Percentiles rank a stretch among this genome's conserved stretches.
Conservation (phyloP, 306 rosid genomes). For the Nissolia schottii region DNA sequence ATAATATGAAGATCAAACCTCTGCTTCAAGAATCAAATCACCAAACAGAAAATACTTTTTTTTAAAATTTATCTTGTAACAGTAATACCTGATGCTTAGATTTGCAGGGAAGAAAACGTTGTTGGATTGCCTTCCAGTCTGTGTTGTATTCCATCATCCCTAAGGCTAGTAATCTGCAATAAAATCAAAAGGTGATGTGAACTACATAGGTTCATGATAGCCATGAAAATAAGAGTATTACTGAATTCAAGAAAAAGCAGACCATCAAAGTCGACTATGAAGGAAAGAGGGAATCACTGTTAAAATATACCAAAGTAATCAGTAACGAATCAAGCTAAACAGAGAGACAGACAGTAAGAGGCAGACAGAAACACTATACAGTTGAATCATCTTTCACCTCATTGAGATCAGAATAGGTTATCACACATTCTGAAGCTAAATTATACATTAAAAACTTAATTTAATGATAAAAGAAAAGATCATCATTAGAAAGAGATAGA, state of each 20-base stretch:
- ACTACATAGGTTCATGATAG: slow-evolving; percentile 2
- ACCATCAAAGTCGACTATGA: slow-evolving; percentile 9
- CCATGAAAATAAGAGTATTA: not conserved
- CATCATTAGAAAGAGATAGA: not conserved
- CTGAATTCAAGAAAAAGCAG: not conserved
- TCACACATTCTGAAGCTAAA: not conserved
- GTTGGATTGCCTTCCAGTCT: slow-evolving; percentile 94
- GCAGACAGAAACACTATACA: not conserved
- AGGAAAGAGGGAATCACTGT: not conserved
- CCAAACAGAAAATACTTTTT: not conserved
- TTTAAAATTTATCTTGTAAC: not conserved
- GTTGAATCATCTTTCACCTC: not conserved
- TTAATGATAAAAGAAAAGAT: not conserved
- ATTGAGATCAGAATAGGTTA: not conserved
- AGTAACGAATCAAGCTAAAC: not conserved
- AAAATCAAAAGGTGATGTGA: slow-evolving; percentile 18
- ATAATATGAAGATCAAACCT: not conserved
- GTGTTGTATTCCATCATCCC: slow-evolving; percentile 91
- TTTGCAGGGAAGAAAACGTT: slow-evolving; percentile 92
- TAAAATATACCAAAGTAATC: not conserved
- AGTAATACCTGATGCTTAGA: slow-evolving; percentile 75
- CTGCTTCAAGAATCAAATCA: not conserved
- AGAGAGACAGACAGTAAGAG: not conserved
- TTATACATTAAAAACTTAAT: not conserved
- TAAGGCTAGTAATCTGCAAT: slow-evolving; percentile 71